Evolutionary conservation across 2,329 filamentous ascomycete genomes (phyloP).

Genomic region (Aspergillus viridinutans): DNA sequence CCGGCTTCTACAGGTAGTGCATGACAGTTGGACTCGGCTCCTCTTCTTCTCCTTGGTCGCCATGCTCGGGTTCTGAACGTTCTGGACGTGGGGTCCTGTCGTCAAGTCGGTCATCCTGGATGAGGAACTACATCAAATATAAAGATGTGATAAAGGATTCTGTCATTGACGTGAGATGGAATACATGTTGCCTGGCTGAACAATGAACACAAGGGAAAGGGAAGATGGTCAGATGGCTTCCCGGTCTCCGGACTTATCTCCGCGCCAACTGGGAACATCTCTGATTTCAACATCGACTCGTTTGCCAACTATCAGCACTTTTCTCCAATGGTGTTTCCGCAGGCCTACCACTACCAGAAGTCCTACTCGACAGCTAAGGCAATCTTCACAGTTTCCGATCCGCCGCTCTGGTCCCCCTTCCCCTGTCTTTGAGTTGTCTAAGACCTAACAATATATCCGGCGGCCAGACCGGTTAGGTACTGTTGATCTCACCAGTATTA

Average conservation of each 20-base stretch:
- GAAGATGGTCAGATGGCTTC: background rate
- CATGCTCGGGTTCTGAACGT: background rate
- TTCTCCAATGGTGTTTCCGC: background rate
- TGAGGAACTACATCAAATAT: background rate
- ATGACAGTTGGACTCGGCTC: slow-evolving; percentile 36
- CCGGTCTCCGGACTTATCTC: background rate
- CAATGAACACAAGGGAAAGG: background rate
- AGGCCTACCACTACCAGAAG: background rate
- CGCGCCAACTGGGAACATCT: background rate
- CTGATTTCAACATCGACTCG: background rate
- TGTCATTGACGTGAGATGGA: background rate
- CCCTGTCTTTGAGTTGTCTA: background rate
- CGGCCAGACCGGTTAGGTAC: background rate
- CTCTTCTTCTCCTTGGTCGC: slow-evolving; percentile 24
- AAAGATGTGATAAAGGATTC: background rate
- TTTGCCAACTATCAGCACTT: no score
- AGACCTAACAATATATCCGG: background rate
- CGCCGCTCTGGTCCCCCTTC: no score
- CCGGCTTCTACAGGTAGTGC: slow-evolving; percentile 33
- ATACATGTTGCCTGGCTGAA: background rate
- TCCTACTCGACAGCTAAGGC: background rate
- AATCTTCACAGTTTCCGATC: background rate
- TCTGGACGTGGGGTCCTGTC: background rate
- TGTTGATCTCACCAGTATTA: background rate
- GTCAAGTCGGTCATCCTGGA: background rate